Conservation (phyloP, 768 basidiomycete species). For the Leccinum disarticulatum region DNA sequence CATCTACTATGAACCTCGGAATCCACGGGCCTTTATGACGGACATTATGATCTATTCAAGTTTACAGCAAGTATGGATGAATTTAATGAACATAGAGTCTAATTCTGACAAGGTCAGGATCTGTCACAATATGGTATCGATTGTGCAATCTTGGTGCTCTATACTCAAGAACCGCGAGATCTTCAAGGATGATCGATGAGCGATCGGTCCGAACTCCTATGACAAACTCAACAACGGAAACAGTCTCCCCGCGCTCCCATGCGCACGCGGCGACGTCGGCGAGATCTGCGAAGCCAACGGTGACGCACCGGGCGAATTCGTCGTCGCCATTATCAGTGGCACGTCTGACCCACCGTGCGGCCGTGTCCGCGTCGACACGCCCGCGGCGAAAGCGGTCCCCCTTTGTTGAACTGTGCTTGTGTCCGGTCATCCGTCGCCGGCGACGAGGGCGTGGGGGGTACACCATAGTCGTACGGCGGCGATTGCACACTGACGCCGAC, state of each 20-base stretch:
- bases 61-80: too few species aligned
- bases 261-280: constrained; percentile 12
- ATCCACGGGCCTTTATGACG: too few species aligned
- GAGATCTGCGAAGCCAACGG: constrained; percentile 5
- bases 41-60: too few species aligned
- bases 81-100: too few species aligned
- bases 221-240: constrained; percentile 4
- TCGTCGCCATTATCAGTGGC: background rate
- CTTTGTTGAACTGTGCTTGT: constrained; percentile 28
- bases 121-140: too few species aligned
- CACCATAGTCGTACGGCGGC: constrained; percentile 7
- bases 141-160: too few species aligned
- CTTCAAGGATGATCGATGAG: too few species aligned
- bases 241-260: background rate
- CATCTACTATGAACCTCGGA: background rate
- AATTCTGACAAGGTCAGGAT: too few species aligned
- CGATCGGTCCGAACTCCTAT: too few species aligned
- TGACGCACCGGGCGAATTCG: constrained; percentile 28
- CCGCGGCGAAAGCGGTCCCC: constrained; percentile 41
- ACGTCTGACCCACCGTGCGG: constrained; percentile 25
- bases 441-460: constrained; percentile 2
- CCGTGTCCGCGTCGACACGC: constrained; percentile 52
- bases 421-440: constrained; percentile 24
- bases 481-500: constrained; percentile 8
- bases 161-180: too few species aligned